Evolutionary conservation across 768 basidiomycete species (phyloP).

Genomic region (Termitomyces sp.): DNA sequence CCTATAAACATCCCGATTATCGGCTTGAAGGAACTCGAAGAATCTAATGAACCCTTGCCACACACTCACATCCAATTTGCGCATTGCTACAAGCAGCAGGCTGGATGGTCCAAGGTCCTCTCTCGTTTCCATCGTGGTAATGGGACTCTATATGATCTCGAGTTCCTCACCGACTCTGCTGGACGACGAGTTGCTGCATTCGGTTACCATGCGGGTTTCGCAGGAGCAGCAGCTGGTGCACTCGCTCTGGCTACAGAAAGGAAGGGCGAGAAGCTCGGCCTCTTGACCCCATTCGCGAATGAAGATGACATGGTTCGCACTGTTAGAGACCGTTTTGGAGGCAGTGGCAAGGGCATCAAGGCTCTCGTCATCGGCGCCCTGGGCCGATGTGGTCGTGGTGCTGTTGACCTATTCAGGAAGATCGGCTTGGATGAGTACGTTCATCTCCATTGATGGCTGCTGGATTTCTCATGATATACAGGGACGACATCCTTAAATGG

Average conservation of each 20-base stretch:
- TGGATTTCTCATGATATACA: conserved; percentile 20
- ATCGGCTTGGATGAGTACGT: conserved; percentile 91
- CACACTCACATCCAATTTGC: conserved; percentile 99
- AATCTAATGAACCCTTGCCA: conserved; percentile 72
- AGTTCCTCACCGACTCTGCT: conserved; percentile 81
- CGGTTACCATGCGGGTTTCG: conserved; percentile 97
- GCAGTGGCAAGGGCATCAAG: conserved; percentile 66
- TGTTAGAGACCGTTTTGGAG: conserved; percentile 62
- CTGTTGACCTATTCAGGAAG: conserved; percentile 92
- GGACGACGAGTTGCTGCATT: conserved; percentile 96
- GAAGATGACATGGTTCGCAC: conserved; percentile 77
- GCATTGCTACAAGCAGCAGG: conserved; percentile 96
- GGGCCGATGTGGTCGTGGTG: conserved; percentile 91
- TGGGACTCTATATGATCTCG: conserved; percentile 90
- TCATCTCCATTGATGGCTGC: background rate
- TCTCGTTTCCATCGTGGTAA: conserved; percentile 78
- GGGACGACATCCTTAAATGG: conserved; percentile 95
- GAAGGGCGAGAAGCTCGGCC: conserved; percentile 54
- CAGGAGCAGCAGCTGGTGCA: conserved; percentile 91
- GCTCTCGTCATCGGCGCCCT: conserved; percentile 95
- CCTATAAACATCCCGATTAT: conserved; percentile 75
- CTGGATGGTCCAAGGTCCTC: conserved; percentile 84
- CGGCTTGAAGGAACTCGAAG: conserved; percentile 94
- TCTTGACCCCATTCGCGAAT: conserved; percentile 75
- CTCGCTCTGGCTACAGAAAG: conserved; percentile 70